Percentiles rank a stretch among this genome's conserved stretches.
Conservation (phyloP, 805 yeast genomes). For the Pachysolen tannophilus region DNA sequence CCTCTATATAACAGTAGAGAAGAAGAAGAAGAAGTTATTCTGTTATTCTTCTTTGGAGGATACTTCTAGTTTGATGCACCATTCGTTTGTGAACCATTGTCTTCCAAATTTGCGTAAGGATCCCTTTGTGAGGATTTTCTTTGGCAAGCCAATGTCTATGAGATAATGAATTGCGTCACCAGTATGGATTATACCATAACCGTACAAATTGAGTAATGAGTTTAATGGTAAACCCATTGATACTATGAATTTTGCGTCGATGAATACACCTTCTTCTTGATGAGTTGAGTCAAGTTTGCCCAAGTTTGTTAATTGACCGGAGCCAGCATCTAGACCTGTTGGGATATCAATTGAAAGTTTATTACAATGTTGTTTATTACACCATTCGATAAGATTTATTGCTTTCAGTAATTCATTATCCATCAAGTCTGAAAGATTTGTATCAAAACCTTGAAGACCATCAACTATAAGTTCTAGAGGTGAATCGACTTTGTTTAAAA, state of each 20-base stretch:
- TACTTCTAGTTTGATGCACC: slow-evolving; percentile 12
- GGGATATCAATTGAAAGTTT: slow-evolving; percentile 72
- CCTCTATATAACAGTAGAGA: no score
- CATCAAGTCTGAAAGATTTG: slow-evolving; percentile 51
- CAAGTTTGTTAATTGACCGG: slow-evolving; percentile 43
- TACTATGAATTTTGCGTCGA: slow-evolving; percentile 50
- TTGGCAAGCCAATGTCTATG: slow-evolving; percentile 68
- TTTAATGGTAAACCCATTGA: slow-evolving; percentile 69
- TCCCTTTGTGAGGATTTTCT: slow-evolving; percentile 36
- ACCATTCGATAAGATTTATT: slow-evolving; percentile 53
- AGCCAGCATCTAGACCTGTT: slow-evolving; percentile 75
- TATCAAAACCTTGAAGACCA: slow-evolving; percentile 79
- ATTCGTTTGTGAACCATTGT: slow-evolving; percentile 18
- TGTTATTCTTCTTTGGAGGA: not conserved
- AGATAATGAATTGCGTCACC: slow-evolving; percentile 50
- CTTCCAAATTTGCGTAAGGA: slow-evolving; percentile 41
- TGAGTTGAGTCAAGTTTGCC: slow-evolving; percentile 16
- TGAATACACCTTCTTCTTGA: slow-evolving; percentile 8
- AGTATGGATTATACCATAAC: slow-evolving; percentile 39
- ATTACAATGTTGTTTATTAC: slow-evolving; percentile 40
- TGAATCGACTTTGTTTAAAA: slow-evolving; percentile 43
- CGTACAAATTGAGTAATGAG: slow-evolving; percentile 53
- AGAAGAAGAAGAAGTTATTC: no score
- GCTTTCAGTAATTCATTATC: slow-evolving; percentile 33
- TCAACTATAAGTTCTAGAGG: slow-evolving; percentile 79